A percentile compares a stretch with the other conserved stretches of the same genome.
Evolutionary conservation across 169 alveolate genomes (phyloP).

Genomic region (Plasmodium chabaudi): DNA sequence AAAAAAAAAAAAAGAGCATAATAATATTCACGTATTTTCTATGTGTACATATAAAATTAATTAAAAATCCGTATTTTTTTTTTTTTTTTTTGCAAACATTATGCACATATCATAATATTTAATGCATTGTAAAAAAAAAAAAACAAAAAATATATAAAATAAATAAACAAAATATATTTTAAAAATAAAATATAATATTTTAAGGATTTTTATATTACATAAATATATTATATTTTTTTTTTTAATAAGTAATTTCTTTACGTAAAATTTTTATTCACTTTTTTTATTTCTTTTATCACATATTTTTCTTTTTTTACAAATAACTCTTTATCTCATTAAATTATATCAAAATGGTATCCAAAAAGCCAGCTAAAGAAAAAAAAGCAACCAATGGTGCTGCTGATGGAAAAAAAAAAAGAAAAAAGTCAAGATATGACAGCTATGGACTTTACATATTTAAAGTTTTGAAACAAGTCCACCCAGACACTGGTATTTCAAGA

Average conservation of each 20-base stretch:
- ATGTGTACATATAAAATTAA: neutral
- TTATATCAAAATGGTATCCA: slow-evolving; percentile 64
- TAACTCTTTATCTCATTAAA: slow-evolving; percentile 4
- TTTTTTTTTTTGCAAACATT: slow-evolving; percentile 7
- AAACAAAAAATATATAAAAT: slow-evolving; percentile 15
- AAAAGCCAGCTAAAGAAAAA: slow-evolving; percentile 67
- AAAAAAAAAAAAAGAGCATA: slow-evolving; percentile 23
- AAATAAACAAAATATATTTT: neutral
- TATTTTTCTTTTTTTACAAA: neutral
- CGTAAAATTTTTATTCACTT: slow-evolving; percentile 31
- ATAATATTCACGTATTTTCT: slow-evolving; percentile 9
- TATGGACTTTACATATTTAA: slow-evolving; percentile 90
- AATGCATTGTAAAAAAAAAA: slow-evolving; percentile 5
- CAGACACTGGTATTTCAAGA: slow-evolving; percentile 97
- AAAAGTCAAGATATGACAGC: slow-evolving; percentile 78
- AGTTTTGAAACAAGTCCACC: slow-evolving; percentile 97
- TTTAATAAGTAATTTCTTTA: slow-evolving; percentile 35
- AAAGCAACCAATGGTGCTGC: slow-evolving; percentile 80
- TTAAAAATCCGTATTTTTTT: neutral
- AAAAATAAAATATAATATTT: slow-evolving; percentile 15
- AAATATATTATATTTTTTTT: slow-evolving; percentile 12
- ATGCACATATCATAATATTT: neutral
- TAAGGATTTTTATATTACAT: slow-evolving; percentile 16
- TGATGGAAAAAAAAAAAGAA: slow-evolving; percentile 76
- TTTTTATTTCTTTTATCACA: slow-evolving; percentile 25